phyloP scores from a whole-genome alignment of 2,329 filamentous ascomycete species.

The Paraphoma sp. region DNA sequence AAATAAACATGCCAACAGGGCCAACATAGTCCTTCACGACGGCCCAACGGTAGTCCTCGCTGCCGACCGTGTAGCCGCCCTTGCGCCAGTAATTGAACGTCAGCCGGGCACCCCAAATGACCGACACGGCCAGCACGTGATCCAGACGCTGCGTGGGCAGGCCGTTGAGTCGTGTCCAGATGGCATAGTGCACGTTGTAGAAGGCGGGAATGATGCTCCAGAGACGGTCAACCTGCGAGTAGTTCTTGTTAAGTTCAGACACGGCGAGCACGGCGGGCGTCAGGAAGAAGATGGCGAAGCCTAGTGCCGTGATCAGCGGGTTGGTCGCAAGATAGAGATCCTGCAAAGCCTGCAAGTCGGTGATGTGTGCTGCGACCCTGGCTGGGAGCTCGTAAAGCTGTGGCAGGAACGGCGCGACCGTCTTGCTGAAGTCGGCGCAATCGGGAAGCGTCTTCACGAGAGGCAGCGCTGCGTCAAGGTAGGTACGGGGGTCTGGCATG shows the following conservation, averaged over 20 bases:
- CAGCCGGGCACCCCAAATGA: slow-evolving; percentile 85
- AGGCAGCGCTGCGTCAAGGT: slow-evolving; percentile 64
- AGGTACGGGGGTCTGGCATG: slow-evolving; percentile 53
- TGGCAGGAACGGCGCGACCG: slow-evolving; percentile 80
- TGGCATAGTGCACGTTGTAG: slow-evolving; percentile 82
- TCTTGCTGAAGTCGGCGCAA: slow-evolving; percentile 76
- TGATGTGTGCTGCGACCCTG: slow-evolving; percentile 61
- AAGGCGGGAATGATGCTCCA: slow-evolving; percentile 91
- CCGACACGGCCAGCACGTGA: slow-evolving; percentile 71
- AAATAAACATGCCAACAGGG: slow-evolving; percentile 73
- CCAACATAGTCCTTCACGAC: slow-evolving; percentile 73
- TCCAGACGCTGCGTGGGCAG: slow-evolving; percentile 75
- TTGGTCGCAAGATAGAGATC: slow-evolving; percentile 84
- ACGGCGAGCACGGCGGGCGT: slow-evolving; percentile 74
- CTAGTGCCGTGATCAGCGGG: slow-evolving; percentile 78
- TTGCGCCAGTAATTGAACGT: slow-evolving; percentile 98
- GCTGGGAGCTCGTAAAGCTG: slow-evolving; percentile 58
- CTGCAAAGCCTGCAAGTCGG: slow-evolving; percentile 67
- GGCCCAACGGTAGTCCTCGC: slow-evolving; percentile 94
- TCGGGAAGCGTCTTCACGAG: slow-evolving; percentile 73
- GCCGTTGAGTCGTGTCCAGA: slow-evolving; percentile 81
- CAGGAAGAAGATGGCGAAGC: slow-evolving; percentile 74
- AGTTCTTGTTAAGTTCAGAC: slow-evolving; percentile 89
- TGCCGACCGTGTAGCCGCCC: slow-evolving; percentile 86
- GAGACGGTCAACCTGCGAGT: slow-evolving; percentile 91